Conservation (phyloP, 2,329 filamentous ascomycete genomes). For the Scedosporium apiospermum region DNA sequence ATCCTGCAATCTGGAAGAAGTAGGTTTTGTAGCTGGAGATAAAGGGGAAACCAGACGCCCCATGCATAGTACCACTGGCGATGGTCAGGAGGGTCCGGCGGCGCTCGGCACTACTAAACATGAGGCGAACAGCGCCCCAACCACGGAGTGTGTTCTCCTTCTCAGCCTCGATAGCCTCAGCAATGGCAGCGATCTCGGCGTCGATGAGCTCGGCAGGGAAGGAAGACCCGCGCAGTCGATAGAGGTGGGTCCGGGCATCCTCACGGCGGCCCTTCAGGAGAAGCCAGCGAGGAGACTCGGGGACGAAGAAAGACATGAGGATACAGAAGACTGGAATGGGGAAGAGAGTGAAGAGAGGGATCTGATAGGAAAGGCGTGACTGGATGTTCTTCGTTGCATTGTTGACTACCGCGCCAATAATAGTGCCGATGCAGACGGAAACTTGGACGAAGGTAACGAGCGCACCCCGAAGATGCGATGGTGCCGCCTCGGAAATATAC, state of each 20-base stretch:
- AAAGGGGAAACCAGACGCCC: conserved; percentile 8
- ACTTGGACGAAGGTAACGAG: conserved; percentile 8
- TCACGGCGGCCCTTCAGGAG: conserved; percentile 3
- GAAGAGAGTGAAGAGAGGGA: conserved; percentile 7
- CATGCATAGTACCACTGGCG: conserved; percentile 7
- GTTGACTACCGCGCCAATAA: conserved; percentile 9
- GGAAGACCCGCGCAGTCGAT: conserved; percentile 4
- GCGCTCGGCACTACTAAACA: conserved; percentile 8
- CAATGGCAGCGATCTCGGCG: conserved; percentile 7
- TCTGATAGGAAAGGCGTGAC: conserved; percentile 7
- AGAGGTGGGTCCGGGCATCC: conserved; percentile 2
- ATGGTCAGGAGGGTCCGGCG: conserved; percentile 9
- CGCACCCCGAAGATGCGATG: conserved; percentile 8
- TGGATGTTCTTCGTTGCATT: conserved; percentile 6
- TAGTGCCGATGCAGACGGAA: conserved; percentile 8
- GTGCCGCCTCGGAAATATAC: conserved; percentile 9
- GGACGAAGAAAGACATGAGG: conserved; percentile 2
- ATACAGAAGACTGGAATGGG: conserved; percentile 1
- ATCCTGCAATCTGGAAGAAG: conserved; percentile 10
- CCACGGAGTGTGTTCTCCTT: conserved; percentile 6
- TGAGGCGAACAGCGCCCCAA: conserved; percentile 7
- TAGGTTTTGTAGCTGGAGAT: conserved; percentile 9
- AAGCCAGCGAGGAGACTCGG: conserved; percentile 7
- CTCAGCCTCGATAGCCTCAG: conserved; percentile 7
- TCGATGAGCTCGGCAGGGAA: conserved; percentile 5